Percentiles rank a stretch among this genome's conserved stretches.
phyloP scores from a whole-genome alignment of 257 asterid species.

The Craterostigma plantagineum region DNA sequence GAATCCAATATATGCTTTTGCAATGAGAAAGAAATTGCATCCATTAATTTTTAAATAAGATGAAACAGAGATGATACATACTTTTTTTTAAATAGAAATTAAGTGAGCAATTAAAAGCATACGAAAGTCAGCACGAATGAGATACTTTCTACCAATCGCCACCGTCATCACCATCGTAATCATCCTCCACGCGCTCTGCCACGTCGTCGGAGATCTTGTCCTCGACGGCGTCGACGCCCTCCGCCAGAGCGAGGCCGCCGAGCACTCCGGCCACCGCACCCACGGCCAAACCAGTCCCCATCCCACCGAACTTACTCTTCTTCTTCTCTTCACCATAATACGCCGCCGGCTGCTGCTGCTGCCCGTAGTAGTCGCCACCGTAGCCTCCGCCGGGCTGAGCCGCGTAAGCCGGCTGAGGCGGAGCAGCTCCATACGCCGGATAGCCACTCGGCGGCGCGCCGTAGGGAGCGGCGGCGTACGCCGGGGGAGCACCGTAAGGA shows the following conservation, averaged over 20 bases:
- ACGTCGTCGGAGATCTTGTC: constrained; percentile 57
- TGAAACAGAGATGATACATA: no score
- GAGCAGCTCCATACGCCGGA: constrained; percentile 10
- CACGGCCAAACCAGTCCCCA: constrained; percentile 92
- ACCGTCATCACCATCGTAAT: constrained; percentile 37
- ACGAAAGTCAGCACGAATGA: no score
- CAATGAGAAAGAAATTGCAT: no score
- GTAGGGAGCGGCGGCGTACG: constrained; percentile 22
- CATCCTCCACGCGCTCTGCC: constrained; percentile 72
- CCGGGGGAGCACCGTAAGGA: constrained; percentile 26
- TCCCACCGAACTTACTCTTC: constrained; percentile 61
- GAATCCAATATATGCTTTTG: no score
- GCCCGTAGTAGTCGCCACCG: constrained; percentile 16
- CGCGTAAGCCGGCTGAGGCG: constrained; percentile 6
- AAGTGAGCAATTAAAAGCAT: no score
- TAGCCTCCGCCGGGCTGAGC: constrained; percentile 9
- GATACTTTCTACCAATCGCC: neutral
- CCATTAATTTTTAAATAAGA: no score
- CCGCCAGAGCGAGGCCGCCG: constrained; percentile 73
- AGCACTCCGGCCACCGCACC: constrained; percentile 86
- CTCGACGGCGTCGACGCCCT: constrained; percentile 55
- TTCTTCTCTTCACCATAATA: constrained; percentile 40
- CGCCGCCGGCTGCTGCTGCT: constrained; percentile 12
- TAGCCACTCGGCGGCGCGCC: constrained; percentile 13
- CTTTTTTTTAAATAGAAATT: no score